These are phyloP conservation scores for Aegilops longissima DNA, from an alignment of 176 grass and related monocot genomes.

Conservation along the genomic window DNA sequence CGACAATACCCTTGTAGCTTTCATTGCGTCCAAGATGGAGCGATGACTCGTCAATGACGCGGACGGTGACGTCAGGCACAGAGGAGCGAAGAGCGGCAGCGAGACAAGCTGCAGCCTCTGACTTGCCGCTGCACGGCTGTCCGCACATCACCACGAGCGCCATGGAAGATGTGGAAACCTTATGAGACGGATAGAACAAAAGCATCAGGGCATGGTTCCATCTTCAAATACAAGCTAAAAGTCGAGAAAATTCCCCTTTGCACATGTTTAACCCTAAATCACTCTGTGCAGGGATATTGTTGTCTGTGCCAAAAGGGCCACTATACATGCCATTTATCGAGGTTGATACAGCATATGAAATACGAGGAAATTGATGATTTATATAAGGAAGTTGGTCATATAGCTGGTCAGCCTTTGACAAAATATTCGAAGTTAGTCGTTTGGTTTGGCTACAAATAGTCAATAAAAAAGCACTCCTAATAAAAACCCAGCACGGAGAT, in stretches of 20 bases:
- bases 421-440: not conserved
- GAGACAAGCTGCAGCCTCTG: constrained; percentile 59
- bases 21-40: constrained; percentile 90
- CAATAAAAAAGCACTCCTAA: too few species aligned
- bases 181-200: not conserved
- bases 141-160: constrained; percentile 92
- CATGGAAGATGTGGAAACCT: constrained; percentile 44
- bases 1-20: constrained; percentile 58
- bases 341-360: not conserved
- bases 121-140: constrained; percentile 92
- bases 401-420: too few species aligned
- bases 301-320: not conserved
- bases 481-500: not conserved
- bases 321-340: not conserved
- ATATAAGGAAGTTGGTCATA: not conserved
- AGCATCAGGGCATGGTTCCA: not conserved
- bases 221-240: not conserved
- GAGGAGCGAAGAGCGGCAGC: constrained; percentile 43
- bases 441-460: too few species aligned
- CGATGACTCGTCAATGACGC: constrained; percentile 73
- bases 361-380: not conserved
- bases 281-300: not conserved
- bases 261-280: not conserved
- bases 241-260: not conserved
- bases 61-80: constrained; percentile 33